Conservation (phyloP, 257 asterid genomes). For the Nicotiana knightiana region DNA sequence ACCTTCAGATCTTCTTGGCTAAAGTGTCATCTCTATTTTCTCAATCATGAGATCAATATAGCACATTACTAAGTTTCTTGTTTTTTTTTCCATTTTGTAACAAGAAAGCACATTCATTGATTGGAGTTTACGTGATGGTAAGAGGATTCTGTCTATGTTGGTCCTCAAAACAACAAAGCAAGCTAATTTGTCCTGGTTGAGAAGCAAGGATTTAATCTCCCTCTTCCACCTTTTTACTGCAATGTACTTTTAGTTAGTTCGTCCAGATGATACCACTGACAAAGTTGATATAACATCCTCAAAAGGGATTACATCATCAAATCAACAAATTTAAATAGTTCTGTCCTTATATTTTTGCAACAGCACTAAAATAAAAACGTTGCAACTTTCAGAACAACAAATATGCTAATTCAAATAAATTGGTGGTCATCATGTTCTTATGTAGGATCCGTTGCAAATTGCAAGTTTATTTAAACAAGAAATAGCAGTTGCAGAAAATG, state of each 20-base stretch:
- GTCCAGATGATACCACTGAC: neutral
- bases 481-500: neutral
- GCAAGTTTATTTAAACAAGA: neutral
- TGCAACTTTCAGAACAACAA: neutral
- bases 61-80: neutral
- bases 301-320: neutral
- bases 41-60: neutral
- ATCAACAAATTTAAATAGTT: neutral
- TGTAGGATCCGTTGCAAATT: neutral
- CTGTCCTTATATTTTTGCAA: neutral
- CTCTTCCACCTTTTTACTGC: neutral
- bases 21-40: neutral
- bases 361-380: neutral
- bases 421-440: neutral
- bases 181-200: neutral
- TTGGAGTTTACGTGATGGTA: neutral
- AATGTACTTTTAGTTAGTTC: neutral
- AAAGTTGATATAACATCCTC: neutral
- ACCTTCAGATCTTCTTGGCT: slow-evolving; percentile 6
- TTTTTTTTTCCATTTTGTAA: neutral
- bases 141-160: neutral
- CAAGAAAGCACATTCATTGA: neutral
- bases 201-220: neutral
- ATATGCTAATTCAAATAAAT: slow-evolving; percentile 1
- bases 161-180: neutral